Evolutionary conservation across 2,329 filamentous ascomycete species (phyloP), one percentile per base, ranked within the genome.

Genomic region (Didymellaceae sp.): DNA sequence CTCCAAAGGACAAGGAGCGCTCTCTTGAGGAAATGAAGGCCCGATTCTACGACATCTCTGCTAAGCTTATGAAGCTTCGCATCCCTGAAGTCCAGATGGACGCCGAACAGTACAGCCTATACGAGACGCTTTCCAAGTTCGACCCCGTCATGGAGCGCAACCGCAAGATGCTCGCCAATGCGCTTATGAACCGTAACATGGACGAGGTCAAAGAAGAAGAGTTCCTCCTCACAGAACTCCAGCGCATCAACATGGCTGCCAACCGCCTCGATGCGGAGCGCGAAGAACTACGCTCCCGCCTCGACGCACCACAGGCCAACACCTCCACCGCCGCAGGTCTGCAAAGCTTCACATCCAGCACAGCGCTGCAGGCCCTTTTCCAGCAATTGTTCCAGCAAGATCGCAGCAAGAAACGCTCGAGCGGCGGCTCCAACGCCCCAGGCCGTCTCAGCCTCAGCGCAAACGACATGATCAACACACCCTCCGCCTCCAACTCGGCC

Each of bases 151-250:
- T 89, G 62, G 94, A 99, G 74, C 82, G 81, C 18, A 80, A 85
- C 44, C 86, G 94, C 55, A 99, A 97, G 76, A 85, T 89, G 49
- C 89, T 96, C 65, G 93, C 91, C 3, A 83, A 89, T 57, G 86
- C 88, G 40, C 85, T 92, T 37, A 82, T 97, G 58, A 85, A 86
- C 38, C 85, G 94, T 31, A 89, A 87, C 7, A 87, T 86, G 56
- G 91, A 96, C 57, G 93, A 99, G 74, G 89, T 93, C 20, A 86
- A 90, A 55, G 94, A 99, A 72, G 94, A 99, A 75, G 89, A 95
- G 63, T 88, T 90, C 25, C 78, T 99, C 2, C 82, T 99, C 14
- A 82, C 93, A 51, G 94, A 99, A 70, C 84, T 99, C 46, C 91
- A 95, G 67, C 88, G 94, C 52, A 97, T 99, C 59, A 84, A 96